Evolutionary conservation across 2,329 filamentous ascomycete species (phyloP).

Genomic region (Dactylellina drechsleri): DNA sequence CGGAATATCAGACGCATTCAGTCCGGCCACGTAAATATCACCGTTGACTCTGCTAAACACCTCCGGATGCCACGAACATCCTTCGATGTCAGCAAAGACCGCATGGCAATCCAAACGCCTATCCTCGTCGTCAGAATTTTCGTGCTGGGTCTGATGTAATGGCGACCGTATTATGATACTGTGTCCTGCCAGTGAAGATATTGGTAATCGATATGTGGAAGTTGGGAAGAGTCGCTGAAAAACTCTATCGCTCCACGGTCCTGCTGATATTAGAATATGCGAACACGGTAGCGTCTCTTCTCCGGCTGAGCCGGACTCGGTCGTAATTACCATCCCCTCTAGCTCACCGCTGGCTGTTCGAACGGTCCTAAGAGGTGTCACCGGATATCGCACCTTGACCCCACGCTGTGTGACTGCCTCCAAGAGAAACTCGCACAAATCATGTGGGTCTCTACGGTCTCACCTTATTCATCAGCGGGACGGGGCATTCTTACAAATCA

Average conservation of each 20-base stretch:
- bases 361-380: conserved; percentile 58
- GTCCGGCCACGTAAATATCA: conserved; percentile 77
- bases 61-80: conserved; percentile 72
- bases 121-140: background rate
- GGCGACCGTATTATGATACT: conserved; percentile 75
- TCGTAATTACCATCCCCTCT: conserved; percentile 26
- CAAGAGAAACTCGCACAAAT: conserved; percentile 74
- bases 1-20: conserved; percentile 72
- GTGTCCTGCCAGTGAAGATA: conserved; percentile 75
- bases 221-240: conserved; percentile 73
- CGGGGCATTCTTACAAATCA: conserved; percentile 51
- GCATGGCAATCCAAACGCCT: conserved; percentile 66
- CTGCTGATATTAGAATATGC: conserved; percentile 73
- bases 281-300: conserved; percentile 65
- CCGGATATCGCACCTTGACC: conserved; percentile 74
- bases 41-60: conserved; percentile 74
- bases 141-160: conserved; percentile 43
- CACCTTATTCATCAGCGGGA: conserved; percentile 61
- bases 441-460: conserved; percentile 68
- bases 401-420: conserved; percentile 69
- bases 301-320: conserved; percentile 39
- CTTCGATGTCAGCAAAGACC: conserved; percentile 71
- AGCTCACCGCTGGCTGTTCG: conserved; percentile 25
- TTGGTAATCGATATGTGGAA: conserved; percentile 67
- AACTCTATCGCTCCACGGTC: conserved; percentile 76